Base-by-base conservation (phyloP, 306 rosid genomes). In the Quercus gilva region DNA sequence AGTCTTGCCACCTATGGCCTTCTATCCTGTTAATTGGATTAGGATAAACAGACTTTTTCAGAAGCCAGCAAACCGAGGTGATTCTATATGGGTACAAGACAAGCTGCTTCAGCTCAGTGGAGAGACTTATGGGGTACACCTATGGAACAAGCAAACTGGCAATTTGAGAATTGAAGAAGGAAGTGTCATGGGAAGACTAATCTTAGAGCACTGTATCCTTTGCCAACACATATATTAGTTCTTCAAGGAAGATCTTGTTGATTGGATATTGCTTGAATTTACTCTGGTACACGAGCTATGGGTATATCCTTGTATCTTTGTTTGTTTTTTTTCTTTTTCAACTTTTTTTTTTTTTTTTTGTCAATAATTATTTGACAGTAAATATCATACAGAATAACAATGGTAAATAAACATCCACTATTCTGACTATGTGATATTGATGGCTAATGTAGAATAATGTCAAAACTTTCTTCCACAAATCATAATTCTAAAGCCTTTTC, bases 91-190 rank as follows among this genome's bases (percentile, higher is more conserved):
- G 98, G 87, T 89, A 29, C 79, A 77, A 25, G 89, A 82, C 0
- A 86, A 85, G 85, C 26, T 89, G 49, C 75, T 20, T 73, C 89
- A 92, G 84, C 89, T 95, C 2, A 77, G 81, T 12, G 45, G 71
- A 8, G 85, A 89, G 68, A 76, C 85, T 71, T 93, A 83, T 68
- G 99, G 93, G 29, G 78, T 92, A 23, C 96, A 92, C 85, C 80
- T 93, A 0, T 93, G 98, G 96, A 91, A 93, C 76, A 90, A 79
- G 80, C 87, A 89, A n/a, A 93, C 93, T 74, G 82, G 87, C 73
- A 73, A 77, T 29, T 81, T 86, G 78, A 14, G 21, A 9, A 83
- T 93, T 33, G 90, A 95, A 87, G 85, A 88, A 74, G 98, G 91
- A 81, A 91, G 96, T 61, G 79, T 86, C 43, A 72, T 95, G 49